Conservation (phyloP, 2,329 filamentous ascomycete species). For the Xylaria sp. region DNA sequence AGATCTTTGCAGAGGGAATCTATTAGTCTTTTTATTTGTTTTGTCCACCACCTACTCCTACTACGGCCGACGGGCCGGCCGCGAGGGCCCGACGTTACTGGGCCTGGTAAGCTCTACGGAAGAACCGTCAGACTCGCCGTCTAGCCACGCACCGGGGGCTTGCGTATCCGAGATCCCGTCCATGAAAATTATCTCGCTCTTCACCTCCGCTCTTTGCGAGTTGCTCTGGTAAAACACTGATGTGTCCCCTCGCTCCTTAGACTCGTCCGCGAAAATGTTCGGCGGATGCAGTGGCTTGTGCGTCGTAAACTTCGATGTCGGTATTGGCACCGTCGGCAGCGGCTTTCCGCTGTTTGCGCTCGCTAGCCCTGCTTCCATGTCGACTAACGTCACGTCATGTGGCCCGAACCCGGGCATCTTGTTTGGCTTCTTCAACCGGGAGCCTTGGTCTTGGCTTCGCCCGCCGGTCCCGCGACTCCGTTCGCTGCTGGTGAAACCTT, state of each 20-base stretch:
- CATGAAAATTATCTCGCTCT: slow-evolving; percentile 47
- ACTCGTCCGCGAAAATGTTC: slow-evolving; percentile 31
- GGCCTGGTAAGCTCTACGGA: slow-evolving; percentile 24
- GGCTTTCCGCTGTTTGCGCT: slow-evolving; percentile 21
- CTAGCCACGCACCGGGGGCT: slow-evolving; percentile 32
- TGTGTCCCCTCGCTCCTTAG: slow-evolving; percentile 9
- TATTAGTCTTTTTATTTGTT: background rate
- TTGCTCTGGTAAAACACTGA: slow-evolving; percentile 22
- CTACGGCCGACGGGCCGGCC: slow-evolving; percentile 4
- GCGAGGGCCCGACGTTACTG: background rate
- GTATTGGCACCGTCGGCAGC: slow-evolving; percentile 17
- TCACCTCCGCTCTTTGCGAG: slow-evolving; percentile 32
- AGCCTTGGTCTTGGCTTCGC: slow-evolving; percentile 37
- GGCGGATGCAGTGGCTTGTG: slow-evolving; percentile 29
- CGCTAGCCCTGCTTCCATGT: slow-evolving; percentile 41
- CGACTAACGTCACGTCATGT: slow-evolving; percentile 46
- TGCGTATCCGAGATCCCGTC: slow-evolving; percentile 37
- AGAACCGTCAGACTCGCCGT: slow-evolving; percentile 34
- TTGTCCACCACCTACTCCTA: background rate
- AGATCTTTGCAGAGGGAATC: slow-evolving; percentile 1
- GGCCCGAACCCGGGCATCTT: slow-evolving; percentile 45
- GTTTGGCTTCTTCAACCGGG: slow-evolving; percentile 38
- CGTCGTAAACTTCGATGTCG: slow-evolving; percentile 23
- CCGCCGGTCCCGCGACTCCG: slow-evolving; percentile 40
- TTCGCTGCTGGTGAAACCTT: slow-evolving; percentile 52